Base-by-base conservation (phyloP, 23 red algal species). In the Gracilaria domingensis region DNA sequence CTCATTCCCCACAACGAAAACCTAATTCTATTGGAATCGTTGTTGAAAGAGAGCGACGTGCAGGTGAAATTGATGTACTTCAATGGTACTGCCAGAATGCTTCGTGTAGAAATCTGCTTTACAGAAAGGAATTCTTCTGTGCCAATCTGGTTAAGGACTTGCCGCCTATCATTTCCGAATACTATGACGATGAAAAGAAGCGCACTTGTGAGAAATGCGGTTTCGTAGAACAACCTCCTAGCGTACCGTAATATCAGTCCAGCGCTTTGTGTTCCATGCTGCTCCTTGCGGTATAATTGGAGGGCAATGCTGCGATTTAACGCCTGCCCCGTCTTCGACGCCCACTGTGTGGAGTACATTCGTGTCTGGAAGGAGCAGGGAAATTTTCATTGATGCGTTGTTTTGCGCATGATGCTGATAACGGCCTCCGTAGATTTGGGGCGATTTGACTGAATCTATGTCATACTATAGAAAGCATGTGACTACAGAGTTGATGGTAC, bases 61-160 rank as follows among this genome's bases (percentile, higher is more conserved):
- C 77, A 3, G 93, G 89, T 12, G 97, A 99, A 54, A 39, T 92
- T n/a, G 97, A 99, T 78, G 75, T 57, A 12, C 61, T 99, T 66
- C 84, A 79, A 18, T 99, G 97, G 97, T 99, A 96, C 86, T 99
- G 97, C 69, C 87, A 96, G 50, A 57, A 93, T 57, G 66, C 83
- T 75, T 16, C 42, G 0, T 98, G 96, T 85, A 44, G 67, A 28
- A 65, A 80, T 25, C 45, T 98, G 67, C 38, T 98, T 60, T 82
- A 90, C 29, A 51, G 79, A 62, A 86, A 93, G 44, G 80, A 78
- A 44, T 99, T 99, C 85, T 55, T 91, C 42, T 99, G 97, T 76
- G 57, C 37, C 9, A 94, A 96, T 58, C 79, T 99, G 3, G 93
- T 66, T 4, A 93, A 83, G 74, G 97, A 99, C 67, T 81, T 99